Evolutionary conservation across 345 rosid genomes (phyloP), one percentile per base, ranked within the genome.

Genomic region (Streptanthus diversifolius): DNA sequence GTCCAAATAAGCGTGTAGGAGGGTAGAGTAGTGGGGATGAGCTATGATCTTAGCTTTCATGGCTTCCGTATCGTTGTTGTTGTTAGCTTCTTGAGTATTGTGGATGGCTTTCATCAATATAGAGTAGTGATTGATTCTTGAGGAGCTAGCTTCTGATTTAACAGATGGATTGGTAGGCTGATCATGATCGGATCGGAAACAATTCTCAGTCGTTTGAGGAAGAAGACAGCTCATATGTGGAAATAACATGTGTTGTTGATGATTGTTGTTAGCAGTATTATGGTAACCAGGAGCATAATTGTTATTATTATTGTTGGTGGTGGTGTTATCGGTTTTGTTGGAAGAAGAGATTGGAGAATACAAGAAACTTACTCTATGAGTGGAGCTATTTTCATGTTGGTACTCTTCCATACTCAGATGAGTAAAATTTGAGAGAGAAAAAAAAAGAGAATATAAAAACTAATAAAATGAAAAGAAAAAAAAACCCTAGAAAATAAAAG

Each of bases 41-140:
- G 97, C 85, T 5, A 95, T 82, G 77, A 95, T 95, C 82, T 95
- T 95, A 32, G 98, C 96, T 75, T 95, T 95, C 71, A 95, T 88
- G 44, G 87, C 91, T 63, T 91, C 98, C 0, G 70, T 83, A 61
- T 76, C 71, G 51, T 54, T 63, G 56, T 77, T 58, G 70, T 78
- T 84, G 43, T 82, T 80, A 48, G 77, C 80, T 18, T 81, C 85
- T 62, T 86, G 88, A 5, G 67, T 84, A 22, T 83, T 82, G 56
- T 83, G 80, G 51, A 76, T 73, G 22, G 73, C 52, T 41, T 71
- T 87, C 84, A 86, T 83, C 73, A 88, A 58, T 45, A 84, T 68
- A 65, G 92, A 86, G 81, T 88, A 83, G 71, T 85, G 88, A 60
- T 66, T 84, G 56, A 72, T 79, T 4, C 81, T 85, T 22, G 90